phyloP scores from a whole-genome alignment of 2,329 filamentous ascomycete genomes.

The Hypoxylon sp. region DNA sequence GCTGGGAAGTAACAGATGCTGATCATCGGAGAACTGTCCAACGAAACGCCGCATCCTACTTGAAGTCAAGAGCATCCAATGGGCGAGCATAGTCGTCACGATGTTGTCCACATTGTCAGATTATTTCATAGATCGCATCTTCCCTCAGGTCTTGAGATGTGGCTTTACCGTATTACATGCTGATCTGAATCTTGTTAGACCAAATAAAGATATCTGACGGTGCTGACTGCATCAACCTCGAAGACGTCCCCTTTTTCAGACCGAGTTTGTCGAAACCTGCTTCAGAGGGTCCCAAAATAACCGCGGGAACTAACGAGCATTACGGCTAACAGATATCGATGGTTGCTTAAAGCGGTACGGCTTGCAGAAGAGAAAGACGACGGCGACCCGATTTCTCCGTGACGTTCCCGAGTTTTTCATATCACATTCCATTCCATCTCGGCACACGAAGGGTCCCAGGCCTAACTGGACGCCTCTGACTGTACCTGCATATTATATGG shows the following conservation, averaged over 20 bases:
- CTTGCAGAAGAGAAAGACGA: conserved; percentile 31
- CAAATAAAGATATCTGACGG: conserved; percentile 34
- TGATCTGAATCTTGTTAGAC: conserved; percentile 50
- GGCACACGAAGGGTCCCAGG: conserved; percentile 32
- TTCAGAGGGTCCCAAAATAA: conserved; percentile 4
- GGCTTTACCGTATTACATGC: conserved; percentile 44
- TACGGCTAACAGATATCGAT: conserved; percentile 15
- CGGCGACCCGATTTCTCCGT: conserved; percentile 29
- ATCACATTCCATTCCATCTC: conserved; percentile 23
- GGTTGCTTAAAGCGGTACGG: conserved; percentile 10
- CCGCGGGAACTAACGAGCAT: conserved; percentile 13
- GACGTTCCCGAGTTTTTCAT: conserved; percentile 22
- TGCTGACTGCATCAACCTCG: conserved; percentile 32
- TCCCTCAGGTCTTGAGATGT: conserved; percentile 29
- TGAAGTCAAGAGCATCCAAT: conserved; percentile 39
- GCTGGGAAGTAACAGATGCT: conserved; percentile 37
- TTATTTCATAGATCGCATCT: conserved; percentile 41
- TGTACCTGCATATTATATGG: conserved; percentile 35
- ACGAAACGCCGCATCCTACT: conserved; percentile 41
- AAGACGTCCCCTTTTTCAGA: conserved; percentile 23
- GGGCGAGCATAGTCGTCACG: conserved; percentile 33
- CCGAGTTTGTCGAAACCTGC: conserved; percentile 24
- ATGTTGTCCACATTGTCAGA: conserved; percentile 42
- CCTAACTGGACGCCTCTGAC: conserved; percentile 35
- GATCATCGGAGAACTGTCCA: conserved; percentile 38